Percentiles rank a stretch among this genome's conserved stretches.
These are phyloP conservation scores for Colletotrichum tamarilloi DNA, from an alignment of 2,329 filamentous ascomycete species.

Conservation along the genomic window DNA sequence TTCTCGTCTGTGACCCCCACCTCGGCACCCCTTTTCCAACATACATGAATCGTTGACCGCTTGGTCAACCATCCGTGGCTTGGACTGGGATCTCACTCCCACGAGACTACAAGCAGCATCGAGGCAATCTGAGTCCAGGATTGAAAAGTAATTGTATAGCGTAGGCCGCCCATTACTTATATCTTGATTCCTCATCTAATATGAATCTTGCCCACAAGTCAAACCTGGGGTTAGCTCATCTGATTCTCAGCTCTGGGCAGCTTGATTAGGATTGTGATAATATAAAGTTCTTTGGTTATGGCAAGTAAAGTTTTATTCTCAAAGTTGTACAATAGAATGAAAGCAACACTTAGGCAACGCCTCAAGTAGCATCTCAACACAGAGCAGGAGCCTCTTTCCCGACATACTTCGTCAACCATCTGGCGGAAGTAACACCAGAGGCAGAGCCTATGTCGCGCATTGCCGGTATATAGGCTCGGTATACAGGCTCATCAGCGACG, in stretches of 20 bases:
- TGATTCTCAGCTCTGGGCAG: no score
- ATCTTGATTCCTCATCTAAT: no score
- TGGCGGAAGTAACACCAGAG: not conserved
- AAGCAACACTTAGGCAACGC: not conserved
- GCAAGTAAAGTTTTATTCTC: not conserved
- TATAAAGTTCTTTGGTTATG: not conserved
- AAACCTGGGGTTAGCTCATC: no score
- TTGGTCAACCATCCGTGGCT: not conserved
- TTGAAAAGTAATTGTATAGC: no score
- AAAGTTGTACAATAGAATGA: not conserved
- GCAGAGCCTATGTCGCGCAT: no score
- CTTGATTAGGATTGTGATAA: not conserved
- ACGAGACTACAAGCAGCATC: no score
- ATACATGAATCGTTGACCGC: conserved; percentile 16
- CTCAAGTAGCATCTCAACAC: not conserved
- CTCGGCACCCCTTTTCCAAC: not conserved
- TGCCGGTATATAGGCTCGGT: no score
- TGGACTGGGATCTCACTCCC: not conserved
- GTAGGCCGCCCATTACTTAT: no score
- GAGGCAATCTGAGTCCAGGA: no score
- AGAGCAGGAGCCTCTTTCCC: not conserved
- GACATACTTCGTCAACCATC: not conserved
- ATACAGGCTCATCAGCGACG: not conserved
- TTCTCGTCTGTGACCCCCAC: not conserved
- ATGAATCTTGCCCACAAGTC: no score